Percentiles rank a stretch among this genome's conserved stretches.
Evolutionary conservation across 352 stramenopile genomes (phyloP).

Genomic region (Pythium vanterpoolii): DNA sequence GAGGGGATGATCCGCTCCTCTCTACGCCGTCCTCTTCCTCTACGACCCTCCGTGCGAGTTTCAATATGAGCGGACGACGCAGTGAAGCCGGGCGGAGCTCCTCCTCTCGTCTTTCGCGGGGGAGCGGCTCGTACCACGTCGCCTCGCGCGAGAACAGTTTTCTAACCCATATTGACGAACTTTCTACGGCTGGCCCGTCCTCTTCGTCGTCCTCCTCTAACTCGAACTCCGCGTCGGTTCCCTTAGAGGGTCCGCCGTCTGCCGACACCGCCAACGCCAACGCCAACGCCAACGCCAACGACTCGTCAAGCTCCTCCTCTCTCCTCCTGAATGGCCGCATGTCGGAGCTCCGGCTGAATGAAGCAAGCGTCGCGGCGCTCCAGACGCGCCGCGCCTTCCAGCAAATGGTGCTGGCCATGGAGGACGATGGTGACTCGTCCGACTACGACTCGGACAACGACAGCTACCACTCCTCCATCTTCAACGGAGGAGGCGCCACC

Average conservation of each 20-base stretch:
- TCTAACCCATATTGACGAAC: constrained; percentile 17
- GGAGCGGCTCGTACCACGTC: constrained; percentile 2
- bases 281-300: not conserved
- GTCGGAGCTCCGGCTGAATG: constrained; percentile 43
- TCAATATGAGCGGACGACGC: constrained; percentile 13
- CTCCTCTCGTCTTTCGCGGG: constrained; percentile 2
- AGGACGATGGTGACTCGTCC: constrained; percentile 38
- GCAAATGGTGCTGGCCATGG: constrained; percentile 81
- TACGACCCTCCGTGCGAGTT: constrained; percentile 6
- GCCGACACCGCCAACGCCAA: not conserved
- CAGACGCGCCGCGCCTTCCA: constrained; percentile 80
- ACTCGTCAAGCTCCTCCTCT: not conserved
- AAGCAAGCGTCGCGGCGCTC: constrained; percentile 61
- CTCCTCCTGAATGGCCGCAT: not conserved
- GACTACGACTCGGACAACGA: constrained; percentile 61
- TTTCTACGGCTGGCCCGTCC: not conserved
- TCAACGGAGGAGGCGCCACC: constrained; percentile 1
- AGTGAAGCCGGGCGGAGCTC: constrained; percentile 15
- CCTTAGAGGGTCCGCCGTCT: not conserved
- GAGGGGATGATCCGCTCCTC: constrained; percentile 7
- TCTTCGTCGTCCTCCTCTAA: not conserved
- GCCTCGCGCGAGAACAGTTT: constrained; percentile 2
- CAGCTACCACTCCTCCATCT: constrained; percentile 4
- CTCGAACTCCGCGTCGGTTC: no score
- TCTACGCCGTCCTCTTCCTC: constrained; percentile 1